phyloP scores from a whole-genome alignment of 2,329 filamentous ascomycete genomes.

The Balansia obtecta region DNA sequence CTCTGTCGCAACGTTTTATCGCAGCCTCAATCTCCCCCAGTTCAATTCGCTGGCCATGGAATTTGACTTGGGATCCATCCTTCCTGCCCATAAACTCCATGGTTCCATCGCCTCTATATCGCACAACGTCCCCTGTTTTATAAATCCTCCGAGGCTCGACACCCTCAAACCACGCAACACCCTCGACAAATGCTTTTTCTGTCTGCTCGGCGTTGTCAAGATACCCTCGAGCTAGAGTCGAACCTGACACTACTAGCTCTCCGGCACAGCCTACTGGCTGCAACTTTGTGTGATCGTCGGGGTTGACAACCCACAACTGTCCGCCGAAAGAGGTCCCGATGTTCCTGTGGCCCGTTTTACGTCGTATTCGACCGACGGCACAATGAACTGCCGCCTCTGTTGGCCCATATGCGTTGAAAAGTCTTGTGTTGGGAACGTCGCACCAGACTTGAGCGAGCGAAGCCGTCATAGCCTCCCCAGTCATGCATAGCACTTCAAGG shows the following conservation, averaged over 20 bases:
- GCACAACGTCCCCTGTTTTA: background rate
- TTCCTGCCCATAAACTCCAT: constrained; percentile 8
- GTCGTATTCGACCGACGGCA: background rate
- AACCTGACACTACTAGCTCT: background rate
- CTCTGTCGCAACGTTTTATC: background rate
- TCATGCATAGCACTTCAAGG: background rate
- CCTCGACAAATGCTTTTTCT: background rate
- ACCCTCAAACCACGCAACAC: background rate
- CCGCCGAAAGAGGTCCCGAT: background rate
- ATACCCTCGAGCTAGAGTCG: background rate
- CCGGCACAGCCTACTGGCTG: background rate
- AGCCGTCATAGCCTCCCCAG: background rate
- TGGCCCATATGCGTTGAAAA: background rate
- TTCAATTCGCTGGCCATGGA: background rate
- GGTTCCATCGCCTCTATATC: constrained; percentile 15
- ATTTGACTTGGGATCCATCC: constrained; percentile 12
- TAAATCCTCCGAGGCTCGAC: background rate
- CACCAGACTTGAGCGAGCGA: background rate
- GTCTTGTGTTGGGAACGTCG: background rate
- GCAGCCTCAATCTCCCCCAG: background rate
- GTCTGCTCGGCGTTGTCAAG: background rate
- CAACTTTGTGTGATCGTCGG: background rate
- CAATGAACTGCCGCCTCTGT: background rate
- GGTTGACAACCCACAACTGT: background rate
- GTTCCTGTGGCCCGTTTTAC: background rate